Evolutionary conservation across 345 rosid species (phyloP).

Genomic region (Hypericum perforatum): DNA sequence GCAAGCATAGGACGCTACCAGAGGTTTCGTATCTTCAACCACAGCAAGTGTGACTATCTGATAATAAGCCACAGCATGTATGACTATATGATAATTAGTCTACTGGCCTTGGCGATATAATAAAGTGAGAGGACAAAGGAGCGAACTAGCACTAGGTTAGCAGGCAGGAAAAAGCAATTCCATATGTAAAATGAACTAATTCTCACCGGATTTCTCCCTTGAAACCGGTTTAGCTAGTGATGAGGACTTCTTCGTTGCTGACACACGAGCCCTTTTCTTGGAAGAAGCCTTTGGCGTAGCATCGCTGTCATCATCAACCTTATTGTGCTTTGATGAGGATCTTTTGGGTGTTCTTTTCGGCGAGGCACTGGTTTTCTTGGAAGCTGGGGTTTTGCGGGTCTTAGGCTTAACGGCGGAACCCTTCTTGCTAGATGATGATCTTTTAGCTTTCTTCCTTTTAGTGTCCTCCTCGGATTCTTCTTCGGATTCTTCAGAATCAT

Average conservation of each 20-base stretch:
- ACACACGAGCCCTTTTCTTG: slow-evolving; percentile 45
- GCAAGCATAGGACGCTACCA: too few species aligned
- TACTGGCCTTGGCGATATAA: too few species aligned
- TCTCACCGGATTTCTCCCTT: slow-evolving; percentile 60
- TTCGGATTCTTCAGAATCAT: slow-evolving; percentile 55
- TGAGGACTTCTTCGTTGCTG: slow-evolving; percentile 35
- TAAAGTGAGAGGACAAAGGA: too few species aligned
- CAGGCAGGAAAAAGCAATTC: slow-evolving; percentile 1
- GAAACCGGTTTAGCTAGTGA: slow-evolving; percentile 40
- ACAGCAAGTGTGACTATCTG: too few species aligned
- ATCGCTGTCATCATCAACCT: slow-evolving; percentile 51
- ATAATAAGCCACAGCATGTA: too few species aligned
- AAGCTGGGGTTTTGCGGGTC: slow-evolving; percentile 31
- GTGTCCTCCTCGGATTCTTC: slow-evolving; percentile 50
- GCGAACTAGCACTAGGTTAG: too few species aligned
- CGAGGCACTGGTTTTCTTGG: slow-evolving; percentile 35
- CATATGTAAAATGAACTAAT: background rate
- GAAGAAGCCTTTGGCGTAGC: slow-evolving; percentile 47
- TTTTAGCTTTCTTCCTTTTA: slow-evolving; percentile 41
- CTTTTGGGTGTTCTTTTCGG: slow-evolving; percentile 41
- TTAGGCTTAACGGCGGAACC: slow-evolving; percentile 49
- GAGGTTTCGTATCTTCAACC: too few species aligned
- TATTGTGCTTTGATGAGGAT: slow-evolving; percentile 33
- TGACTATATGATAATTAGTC: too few species aligned
- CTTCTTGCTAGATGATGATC: slow-evolving; percentile 33